Base-by-base conservation (phyloP, 768 basidiomycete species). In the Pholiota conissans region DNA sequence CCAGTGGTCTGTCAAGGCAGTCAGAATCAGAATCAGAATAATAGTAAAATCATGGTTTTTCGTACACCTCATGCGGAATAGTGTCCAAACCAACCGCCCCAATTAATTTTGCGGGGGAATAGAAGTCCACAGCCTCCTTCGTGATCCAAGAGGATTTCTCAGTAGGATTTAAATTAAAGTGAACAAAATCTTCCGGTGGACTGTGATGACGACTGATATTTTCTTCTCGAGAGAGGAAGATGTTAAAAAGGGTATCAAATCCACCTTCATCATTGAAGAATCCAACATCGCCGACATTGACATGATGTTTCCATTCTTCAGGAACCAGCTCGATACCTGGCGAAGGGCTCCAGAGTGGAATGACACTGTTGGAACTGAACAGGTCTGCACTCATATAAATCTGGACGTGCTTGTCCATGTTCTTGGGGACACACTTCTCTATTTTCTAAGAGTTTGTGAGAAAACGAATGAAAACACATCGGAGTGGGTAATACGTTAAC, bases 231-330 rank as follows among this genome's bases (percentile, higher is more conserved):
- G 54, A 46, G 22, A 58, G 14, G 26, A 62, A 62, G 8, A 62
- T 58, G 29, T 62, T 62, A 45, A 62, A 58, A 13, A 47, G n/a
- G 1, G 54, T 55, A 6, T 56, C 13, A 29, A 62, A 62, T 3
- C 42, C 49, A 1, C 61, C 61, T 14, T 55, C 18, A 8, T 28
- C 34, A 16, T 52, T 48, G 40, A 62, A 58, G 11, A 22, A 22
- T 6, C 61, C 61, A 1, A 62, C 61, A 28, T 62, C 61, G 1
- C 61, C 61, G 22, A 56, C 3, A 1, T 10, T 10, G 10, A 58
- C 46, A 22, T 58, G 20, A 16, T 10, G 34, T 14, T 40, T 37
- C 27, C 45, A 35, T 6, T 16, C 5, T 14, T 29, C 16, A 20
- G n/a, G 16, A 7, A 8, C 3, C 14, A n/a, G 5, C 14, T 35